Conservation (phyloP, 805 yeast species). For the Saccharomycopsis babjevae region DNA sequence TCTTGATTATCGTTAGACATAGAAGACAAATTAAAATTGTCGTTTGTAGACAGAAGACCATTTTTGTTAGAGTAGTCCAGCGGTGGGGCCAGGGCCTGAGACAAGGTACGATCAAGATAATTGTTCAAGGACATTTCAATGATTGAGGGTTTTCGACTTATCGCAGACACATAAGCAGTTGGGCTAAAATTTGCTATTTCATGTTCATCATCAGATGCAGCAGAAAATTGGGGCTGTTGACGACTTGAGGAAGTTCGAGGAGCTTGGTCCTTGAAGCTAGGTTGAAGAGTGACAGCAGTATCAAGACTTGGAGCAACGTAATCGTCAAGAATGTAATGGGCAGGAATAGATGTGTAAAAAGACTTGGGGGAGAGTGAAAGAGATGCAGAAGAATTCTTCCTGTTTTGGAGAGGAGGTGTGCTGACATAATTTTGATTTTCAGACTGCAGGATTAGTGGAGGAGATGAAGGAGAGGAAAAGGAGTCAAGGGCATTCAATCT, state of each 20-base stretch:
- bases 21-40: neutral
- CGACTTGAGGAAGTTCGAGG: neutral
- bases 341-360: conserved; percentile 6
- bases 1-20: neutral
- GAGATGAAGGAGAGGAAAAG: neutral
- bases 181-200: neutral
- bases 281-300: conserved; percentile 6
- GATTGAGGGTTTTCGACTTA: conserved; percentile 11
- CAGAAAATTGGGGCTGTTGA: neutral
- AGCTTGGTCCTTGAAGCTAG: neutral
- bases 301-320: conserved; percentile 16
- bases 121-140: conserved; percentile 15
- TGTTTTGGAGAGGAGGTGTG: neutral
- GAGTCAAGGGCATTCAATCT: conserved; percentile 3
- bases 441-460: neutral
- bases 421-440: neutral
- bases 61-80: neutral
- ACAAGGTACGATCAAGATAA: conserved; percentile 10
- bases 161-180: conserved; percentile 1
- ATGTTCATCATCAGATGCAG: neutral
- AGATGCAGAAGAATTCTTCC: neutral
- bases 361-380: neutral
- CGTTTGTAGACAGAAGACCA: neutral
- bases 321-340: conserved; percentile 16
- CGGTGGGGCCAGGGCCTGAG: neutral